Percentiles rank a stretch among this genome's conserved stretches.
These are phyloP conservation scores for Radiomyces spectabilis DNA, from an alignment of 192 early-diverging fungal species.

Conservation along the genomic window DNA sequence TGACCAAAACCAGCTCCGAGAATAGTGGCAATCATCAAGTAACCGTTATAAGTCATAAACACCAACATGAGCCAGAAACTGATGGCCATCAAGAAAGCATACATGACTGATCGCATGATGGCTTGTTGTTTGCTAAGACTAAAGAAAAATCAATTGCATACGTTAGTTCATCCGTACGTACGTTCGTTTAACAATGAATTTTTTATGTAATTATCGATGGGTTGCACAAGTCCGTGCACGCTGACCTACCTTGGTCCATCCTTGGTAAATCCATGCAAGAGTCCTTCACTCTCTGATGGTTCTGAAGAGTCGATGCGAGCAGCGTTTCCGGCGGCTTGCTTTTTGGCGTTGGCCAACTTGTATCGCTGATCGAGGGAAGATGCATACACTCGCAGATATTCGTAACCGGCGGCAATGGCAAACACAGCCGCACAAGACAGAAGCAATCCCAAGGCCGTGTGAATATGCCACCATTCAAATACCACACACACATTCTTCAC, in stretches of 20 bases:
- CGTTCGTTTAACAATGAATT: too few species aligned
- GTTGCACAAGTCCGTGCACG: too few species aligned
- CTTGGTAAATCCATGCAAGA: too few species aligned
- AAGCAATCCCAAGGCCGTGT: slow-evolving; percentile 42
- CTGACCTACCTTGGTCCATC: too few species aligned
- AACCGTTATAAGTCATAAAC: slow-evolving; percentile 83
- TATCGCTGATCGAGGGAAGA: not conserved
- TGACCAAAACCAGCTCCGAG: slow-evolving; percentile 64
- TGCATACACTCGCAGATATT: slow-evolving; percentile 25
- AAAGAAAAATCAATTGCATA: not conserved
- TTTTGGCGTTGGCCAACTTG: not conserved
- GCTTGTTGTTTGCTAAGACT: slow-evolving; percentile 28
- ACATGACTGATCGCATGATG: slow-evolving; percentile 53
- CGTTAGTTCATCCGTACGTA: not conserved
- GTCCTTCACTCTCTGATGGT: too few species aligned
- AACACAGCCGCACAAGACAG: slow-evolving; percentile 53
- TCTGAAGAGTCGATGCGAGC: too few species aligned
- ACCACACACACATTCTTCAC: slow-evolving; percentile 70
- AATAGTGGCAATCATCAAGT: slow-evolving; percentile 58
- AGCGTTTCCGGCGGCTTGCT: too few species aligned
- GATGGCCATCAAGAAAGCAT: slow-evolving; percentile 57
- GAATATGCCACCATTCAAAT: slow-evolving; percentile 68
- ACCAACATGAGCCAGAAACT: slow-evolving; percentile 74
- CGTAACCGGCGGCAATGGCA: slow-evolving; percentile 40
- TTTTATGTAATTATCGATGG: too few species aligned